Conservation (phyloP, 1,284 basidiomycete species). For the Tetrapyrgos nigripes region DNA sequence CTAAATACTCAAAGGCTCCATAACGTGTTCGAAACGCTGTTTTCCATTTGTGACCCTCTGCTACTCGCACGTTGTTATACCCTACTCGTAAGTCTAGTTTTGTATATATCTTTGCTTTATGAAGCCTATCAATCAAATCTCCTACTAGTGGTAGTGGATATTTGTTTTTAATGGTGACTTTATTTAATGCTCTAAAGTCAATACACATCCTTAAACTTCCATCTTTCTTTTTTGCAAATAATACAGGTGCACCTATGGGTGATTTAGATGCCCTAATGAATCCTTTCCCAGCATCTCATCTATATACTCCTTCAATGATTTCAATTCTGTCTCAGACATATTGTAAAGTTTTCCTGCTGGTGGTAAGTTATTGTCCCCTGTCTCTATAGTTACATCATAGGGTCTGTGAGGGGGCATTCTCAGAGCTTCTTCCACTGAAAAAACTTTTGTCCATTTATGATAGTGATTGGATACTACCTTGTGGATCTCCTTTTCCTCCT, state of each 20-base stretch:
- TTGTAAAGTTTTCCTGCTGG: neutral
- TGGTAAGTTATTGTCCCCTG: neutral
- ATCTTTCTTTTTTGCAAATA: constrained; percentile 1
- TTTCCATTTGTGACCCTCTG: neutral
- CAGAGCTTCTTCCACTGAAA: neutral
- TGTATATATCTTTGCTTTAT: neutral
- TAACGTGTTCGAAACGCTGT: constrained; percentile 1
- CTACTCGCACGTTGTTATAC: too few relatives aligned
- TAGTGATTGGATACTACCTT: neutral
- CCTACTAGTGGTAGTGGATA: neutral
- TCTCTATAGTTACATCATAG: neutral
- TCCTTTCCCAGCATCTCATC: constrained; percentile 3
- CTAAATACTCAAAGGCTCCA: neutral
- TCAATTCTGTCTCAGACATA: neutral
- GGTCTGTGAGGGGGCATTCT: too few relatives aligned
- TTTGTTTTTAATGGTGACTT: neutral
- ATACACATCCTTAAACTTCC: too few relatives aligned
- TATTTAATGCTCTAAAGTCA: neutral
- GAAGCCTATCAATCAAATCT: neutral
- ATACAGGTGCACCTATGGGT: neutral
- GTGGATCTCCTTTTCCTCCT: neutral
- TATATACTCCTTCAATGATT: neutral
- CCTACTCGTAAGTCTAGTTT: neutral
- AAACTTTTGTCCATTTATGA: neutral
- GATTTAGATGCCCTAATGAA: neutral